A percentile compares a stretch with the other conserved stretches of the same genome.
These are phyloP conservation scores for Eimeria nieschulzi DNA, from an alignment of 169 alveolate species.

Conservation along the genomic window DNA sequence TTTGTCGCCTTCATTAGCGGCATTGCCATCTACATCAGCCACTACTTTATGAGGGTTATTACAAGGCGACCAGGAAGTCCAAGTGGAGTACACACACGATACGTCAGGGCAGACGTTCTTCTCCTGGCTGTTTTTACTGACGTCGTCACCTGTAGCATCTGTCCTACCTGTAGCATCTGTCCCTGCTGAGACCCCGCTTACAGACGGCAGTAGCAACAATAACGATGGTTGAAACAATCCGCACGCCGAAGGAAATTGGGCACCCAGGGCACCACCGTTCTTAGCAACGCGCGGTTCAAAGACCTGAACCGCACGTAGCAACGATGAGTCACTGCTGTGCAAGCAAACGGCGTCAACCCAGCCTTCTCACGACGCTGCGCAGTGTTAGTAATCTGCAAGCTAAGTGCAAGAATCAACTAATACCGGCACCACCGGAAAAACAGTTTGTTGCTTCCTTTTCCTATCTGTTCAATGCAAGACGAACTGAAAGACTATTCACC, in stretches of 20 bases:
- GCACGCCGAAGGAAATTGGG: conserved; percentile 59
- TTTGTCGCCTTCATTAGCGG: background rate
- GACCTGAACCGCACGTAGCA: conserved; percentile 11
- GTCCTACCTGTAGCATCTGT: background rate
- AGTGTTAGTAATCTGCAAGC: no score
- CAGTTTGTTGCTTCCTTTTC: no score
- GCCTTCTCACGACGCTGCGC: no score
- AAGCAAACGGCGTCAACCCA: no score
- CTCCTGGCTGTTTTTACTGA: background rate
- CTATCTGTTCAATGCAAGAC: no score
- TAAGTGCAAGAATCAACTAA: no score
- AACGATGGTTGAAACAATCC: conserved; percentile 40
- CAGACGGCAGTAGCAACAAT: conserved; percentile 17
- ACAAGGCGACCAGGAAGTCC: conserved; percentile 70
- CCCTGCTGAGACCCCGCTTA: background rate
- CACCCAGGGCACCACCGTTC: conserved; percentile 35
- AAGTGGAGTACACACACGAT: conserved; percentile 40
- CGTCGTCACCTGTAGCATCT: background rate
- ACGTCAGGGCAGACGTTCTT: conserved; percentile 13
- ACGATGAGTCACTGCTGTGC: background rate
- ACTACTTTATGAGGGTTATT: background rate
- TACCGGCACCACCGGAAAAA: no score
- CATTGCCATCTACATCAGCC: background rate
- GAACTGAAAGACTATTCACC: no score
- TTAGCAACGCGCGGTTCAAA: conserved; percentile 43